Conservation (phyloP, 306 rosid genomes). For the Astragalus glycyphyllos region DNA sequence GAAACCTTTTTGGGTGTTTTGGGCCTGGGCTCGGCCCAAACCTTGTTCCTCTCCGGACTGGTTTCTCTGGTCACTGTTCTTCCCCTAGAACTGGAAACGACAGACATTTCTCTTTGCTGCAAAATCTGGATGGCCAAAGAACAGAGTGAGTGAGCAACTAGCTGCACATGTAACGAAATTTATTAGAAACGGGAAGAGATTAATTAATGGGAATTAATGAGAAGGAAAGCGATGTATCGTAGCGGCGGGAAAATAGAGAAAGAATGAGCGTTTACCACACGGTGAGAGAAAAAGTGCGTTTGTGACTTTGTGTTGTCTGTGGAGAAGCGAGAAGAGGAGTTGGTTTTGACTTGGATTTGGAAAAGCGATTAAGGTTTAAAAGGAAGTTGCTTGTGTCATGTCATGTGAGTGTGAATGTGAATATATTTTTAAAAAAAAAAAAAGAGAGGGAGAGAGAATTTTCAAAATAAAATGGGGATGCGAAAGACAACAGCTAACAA, state of each 20-base stretch:
- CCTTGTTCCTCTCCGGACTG: constrained; percentile 79
- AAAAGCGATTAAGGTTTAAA: constrained; percentile 7
- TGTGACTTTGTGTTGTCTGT: too few relatives aligned
- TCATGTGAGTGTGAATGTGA: background rate
- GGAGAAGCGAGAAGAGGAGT: background rate
- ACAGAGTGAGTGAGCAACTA: constrained; percentile 15
- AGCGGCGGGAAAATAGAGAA: constrained; percentile 41
- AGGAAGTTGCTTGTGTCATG: background rate
- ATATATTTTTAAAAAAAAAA: too few relatives aligned
- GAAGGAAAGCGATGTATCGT: constrained; percentile 38
- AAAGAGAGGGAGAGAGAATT: constrained; percentile 42
- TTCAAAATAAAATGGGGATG: constrained; percentile 70
- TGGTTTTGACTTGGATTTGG: constrained; percentile 12
- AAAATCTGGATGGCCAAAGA: constrained; percentile 5
- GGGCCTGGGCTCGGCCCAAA: constrained; percentile 80
- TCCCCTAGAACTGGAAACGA: constrained; percentile 54
- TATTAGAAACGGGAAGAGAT: background rate
- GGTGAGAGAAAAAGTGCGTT: background rate
- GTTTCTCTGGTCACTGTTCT: constrained; percentile 50
- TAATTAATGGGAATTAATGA: background rate
- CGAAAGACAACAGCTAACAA: constrained; percentile 82
- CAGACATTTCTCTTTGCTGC: constrained; percentile 60
- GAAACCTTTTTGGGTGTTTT: constrained; percentile 59
- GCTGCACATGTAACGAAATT: background rate
- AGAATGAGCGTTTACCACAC: constrained; percentile 15